phyloP scores from a whole-genome alignment of 2,329 filamentous ascomycete genomes.

The Microdochium nivale region DNA sequence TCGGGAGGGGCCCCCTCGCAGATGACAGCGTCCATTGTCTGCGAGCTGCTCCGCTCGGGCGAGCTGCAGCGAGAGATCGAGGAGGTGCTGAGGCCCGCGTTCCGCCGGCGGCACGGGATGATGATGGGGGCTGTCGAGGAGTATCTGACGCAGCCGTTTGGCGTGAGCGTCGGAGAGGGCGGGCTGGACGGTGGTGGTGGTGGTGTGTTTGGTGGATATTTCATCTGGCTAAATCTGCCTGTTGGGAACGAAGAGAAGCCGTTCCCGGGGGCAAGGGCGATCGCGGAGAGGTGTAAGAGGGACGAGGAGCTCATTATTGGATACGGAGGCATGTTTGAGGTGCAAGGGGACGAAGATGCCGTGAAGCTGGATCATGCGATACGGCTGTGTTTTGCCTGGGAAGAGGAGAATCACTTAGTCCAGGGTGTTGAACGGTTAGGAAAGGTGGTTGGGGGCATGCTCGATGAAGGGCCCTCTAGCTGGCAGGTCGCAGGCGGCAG shows the following conservation, averaged over 20 bases:
- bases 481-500: background rate
- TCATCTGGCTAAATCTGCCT: slow-evolving; percentile 69
- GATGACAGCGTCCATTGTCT: slow-evolving; percentile 42
- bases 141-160: slow-evolving; percentile 52
- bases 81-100: slow-evolving; percentile 30
- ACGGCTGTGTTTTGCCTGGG: slow-evolving; percentile 66
- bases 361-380: slow-evolving; percentile 51
- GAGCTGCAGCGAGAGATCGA: slow-evolving; percentile 35
- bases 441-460: slow-evolving; percentile 21
- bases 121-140: slow-evolving; percentile 51
- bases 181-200: slow-evolving; percentile 23
- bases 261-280: slow-evolving; percentile 39
- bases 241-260: slow-evolving; percentile 7
- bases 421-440: slow-evolving; percentile 61
- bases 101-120: slow-evolving; percentile 34
- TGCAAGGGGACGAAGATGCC: slow-evolving; percentile 44
- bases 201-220: slow-evolving; percentile 68
- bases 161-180: slow-evolving; percentile 37
- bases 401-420: slow-evolving; percentile 53
- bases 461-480: background rate
- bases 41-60: slow-evolving; percentile 35
- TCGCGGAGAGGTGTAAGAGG: slow-evolving; percentile 47
- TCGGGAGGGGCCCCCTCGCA: slow-evolving; percentile 51
- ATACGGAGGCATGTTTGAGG: slow-evolving; percentile 61
- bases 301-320: slow-evolving; percentile 62